Evolutionary conservation across 2,329 filamentous ascomycete species (phyloP), one percentile per base, ranked within the genome.

Genomic region (Penicillium hesseltinei): DNA sequence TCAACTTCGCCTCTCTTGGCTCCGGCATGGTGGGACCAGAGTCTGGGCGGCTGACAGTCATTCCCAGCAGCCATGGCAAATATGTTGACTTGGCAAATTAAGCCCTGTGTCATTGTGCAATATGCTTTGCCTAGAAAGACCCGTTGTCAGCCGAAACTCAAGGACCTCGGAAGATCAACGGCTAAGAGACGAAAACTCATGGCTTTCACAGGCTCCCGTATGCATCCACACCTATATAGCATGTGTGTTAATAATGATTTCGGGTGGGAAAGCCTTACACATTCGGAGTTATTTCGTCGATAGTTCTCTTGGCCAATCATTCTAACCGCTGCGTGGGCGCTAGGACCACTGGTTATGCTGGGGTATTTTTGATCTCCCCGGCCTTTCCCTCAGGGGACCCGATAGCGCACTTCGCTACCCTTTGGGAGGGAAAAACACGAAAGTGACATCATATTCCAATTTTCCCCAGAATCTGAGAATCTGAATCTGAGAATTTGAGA

Each of bases 81-180:
- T 51, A 57, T 61, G 46, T 29, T 39, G 44, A 54, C 58, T 64
- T 63, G 59, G 57, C 59, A 31, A 50, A 46, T 42, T 53, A 53
- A 56, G 49, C 45, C 29, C 52, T 54, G 36, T 27, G 25, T 36
- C 48, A 61, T 65, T 57, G 56, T 47, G 57, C 49, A 65, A 65
- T 59, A 48, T 40, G 33, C 43, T 58, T 52, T 58, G 31, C 56
- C 52, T 54, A 52, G 46, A 54, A 62, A 62, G 51, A 57, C 49
- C 65, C 66, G 64, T 66, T 53, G 60, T 63, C 58, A 65, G 53
- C 67, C 70, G 66, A 66, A 57, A 60, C 58, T 57, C 59, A 60
- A 67, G 61, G 54, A 58, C 68, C 65, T 70, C 69, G 67, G 70
- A 67, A 66, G 69, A 71, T 72, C 69, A 64, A 62, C 69, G 61